Conservation (phyloP, 805 yeast species). For the baker's yeast (Saccharomyces cerevisiae) region DNA sequence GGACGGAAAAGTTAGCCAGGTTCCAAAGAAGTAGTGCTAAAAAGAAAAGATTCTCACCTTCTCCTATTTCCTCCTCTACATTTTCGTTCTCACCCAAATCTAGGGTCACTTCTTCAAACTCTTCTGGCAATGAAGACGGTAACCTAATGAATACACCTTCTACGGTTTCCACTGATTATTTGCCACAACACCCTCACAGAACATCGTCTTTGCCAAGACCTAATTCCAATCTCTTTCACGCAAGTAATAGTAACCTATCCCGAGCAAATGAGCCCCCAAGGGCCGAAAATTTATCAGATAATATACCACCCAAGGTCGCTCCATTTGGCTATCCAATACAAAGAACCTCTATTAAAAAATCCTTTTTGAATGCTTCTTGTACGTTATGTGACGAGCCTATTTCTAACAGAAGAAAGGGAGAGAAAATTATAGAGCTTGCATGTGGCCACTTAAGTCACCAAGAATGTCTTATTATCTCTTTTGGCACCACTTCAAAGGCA, state of each 20-base stretch:
- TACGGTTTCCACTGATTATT: background rate
- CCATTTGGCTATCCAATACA: slow-evolving; percentile 12
- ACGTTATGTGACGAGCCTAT: slow-evolving; percentile 46
- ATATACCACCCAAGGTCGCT: slow-evolving; percentile 10
- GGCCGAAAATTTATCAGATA: background rate
- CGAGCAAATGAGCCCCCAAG: background rate
- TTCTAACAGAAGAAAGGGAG: slow-evolving; percentile 37
- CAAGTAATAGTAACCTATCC: background rate
- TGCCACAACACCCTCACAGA: slow-evolving; percentile 13
- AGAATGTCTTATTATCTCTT: slow-evolving; percentile 42
- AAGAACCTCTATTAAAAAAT: slow-evolving; percentile 14
- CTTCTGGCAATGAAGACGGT: background rate
- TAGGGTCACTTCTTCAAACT: background rate
- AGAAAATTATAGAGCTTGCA: slow-evolving; percentile 38
- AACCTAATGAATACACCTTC: background rate
- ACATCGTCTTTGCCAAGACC: slow-evolving; percentile 27
- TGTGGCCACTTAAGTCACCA: slow-evolving; percentile 55
- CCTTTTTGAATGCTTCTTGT: slow-evolving; percentile 23
- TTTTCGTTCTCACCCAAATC: slow-evolving; percentile 1
- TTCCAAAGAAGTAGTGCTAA: slow-evolving; percentile 11
- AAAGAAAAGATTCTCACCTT: slow-evolving; percentile 6
- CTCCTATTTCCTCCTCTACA: slow-evolving; percentile 4
- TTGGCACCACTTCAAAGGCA: slow-evolving; percentile 18
- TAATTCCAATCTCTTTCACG: slow-evolving; percentile 3
- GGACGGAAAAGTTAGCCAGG: slow-evolving; percentile 20